Evolutionary conservation across 495 filamentous ascomycete genomes (phyloP), one percentile per base, ranked within the genome.

Genomic region (Xylaria castorea): DNA sequence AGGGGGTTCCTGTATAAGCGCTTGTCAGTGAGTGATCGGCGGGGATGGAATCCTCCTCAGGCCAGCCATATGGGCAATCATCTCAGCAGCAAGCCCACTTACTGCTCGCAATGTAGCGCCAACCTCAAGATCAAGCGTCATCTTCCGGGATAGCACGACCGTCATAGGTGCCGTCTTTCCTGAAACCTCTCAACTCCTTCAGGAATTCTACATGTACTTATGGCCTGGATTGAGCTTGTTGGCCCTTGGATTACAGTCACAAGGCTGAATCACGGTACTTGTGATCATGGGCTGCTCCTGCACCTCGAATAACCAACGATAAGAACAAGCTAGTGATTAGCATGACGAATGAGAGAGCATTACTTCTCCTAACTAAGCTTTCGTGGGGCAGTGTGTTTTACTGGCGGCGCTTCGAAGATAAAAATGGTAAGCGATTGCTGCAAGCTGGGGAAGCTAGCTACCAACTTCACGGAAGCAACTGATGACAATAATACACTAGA

Each of bases 241-340:
- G 16, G 25, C 60, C 2, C 22, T 40, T 62, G 34, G 27, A 32
- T 36, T 7, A 50, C 16, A 50, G 25, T 34, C 6, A 44, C 62
- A 48, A 30, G 62, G 40, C 40, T 34, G 44, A 20, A 16, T 11
- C 16, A 30, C 64, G 64, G 64, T 32, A 66, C 46, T 38, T 66
- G 4, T 32, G 12, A 30, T 32, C 27, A 30, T 22, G 1, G 38
- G 20, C 16, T 40, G 8, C 32, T n/a, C 27, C 30, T 20, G 22
- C 64, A 34, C 32, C 64, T 67, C 48, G 32, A 53, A 51, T 14
- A 46, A 66, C 40, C 40, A 66, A 48, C 63, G 5, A 48, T 30
- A 48, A 48, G 25, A 40, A 3, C 27, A 14, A 51, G 64, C 46
- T 27, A 38, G 34, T 22, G 58, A 34, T 12, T 48, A 25, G 22